Evolutionary conservation across 768 basidiomycete species (phyloP), one percentile per base, ranked within the genome.

Genomic region (Artomyces pyxidatus): DNA sequence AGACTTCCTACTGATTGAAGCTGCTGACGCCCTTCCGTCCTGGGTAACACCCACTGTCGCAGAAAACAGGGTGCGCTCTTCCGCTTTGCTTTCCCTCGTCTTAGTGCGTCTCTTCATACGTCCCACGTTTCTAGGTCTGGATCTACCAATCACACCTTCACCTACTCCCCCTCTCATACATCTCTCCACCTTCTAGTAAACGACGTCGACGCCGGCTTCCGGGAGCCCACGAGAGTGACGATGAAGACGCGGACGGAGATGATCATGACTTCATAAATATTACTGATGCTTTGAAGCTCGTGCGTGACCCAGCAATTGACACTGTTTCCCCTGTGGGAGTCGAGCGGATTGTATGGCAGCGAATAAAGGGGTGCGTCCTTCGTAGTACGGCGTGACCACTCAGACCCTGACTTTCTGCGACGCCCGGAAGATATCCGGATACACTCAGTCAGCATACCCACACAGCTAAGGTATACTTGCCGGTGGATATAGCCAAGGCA

Each of bases 1-100:
- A 23, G 90, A 98, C 58, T 97, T 98, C 61, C 68, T 98, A 39
- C 74, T 99, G 48, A 98, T 98, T 52, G 96, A 99, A 68, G 95
- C 92, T 3, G 96, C 96, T 19, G 87, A 96, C 45, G 76, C 71
- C 25, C 69, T 99, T 12, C 95, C 95, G 14, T 68, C 73, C 4
- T 98, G 95, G 96, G 83, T 96, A 40, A 86, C 84, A 25, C 96
- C 95, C 12, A 73, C 82, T 28, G 97, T 95, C 63, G 82, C 91
- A 42, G 82, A 85, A 65, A 95, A 98, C 69, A 83, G 96, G 73
- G 93, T 94, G 69, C 70, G 88, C 73, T 58, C 51, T 57, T 48
- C 53, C 54, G 65, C 47, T 60, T 56, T 53, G 58, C 23, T 27
- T 14, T 39, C 25, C 32, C 17, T 27, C 37, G 12, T 12, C 16